Evolutionary conservation across 2,329 filamentous ascomycete species (phyloP), one percentile per base, ranked within the genome.

Genomic region (Sporothrix brasiliensis): DNA sequence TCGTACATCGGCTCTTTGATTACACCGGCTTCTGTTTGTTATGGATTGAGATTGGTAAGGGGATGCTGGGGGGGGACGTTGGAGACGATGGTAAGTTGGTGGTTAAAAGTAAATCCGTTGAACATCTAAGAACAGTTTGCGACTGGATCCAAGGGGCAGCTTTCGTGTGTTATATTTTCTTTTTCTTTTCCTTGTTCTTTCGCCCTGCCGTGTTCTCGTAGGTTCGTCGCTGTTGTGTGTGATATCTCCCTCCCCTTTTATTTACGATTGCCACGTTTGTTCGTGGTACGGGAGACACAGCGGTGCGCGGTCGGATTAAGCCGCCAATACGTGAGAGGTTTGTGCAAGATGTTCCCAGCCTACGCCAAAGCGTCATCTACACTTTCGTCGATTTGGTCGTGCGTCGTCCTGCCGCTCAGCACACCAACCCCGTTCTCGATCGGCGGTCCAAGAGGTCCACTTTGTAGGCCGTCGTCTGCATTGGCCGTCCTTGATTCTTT

Each of bases 221-320:
- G 4, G 34, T 34, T 34, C 5, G 34, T 34, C 16, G n/a, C 27
- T 41, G 21, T 19, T 50, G 21, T 69, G 24, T 24, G 9, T 11
- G 49, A 9, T 41, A 24, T 7, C 34, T 24, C n/a, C 41, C 13
- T 24, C 39, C 49, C 41, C 21, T 49, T 39, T 21, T 34, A 50
- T 34, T 24, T 24, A 34, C 27, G 44, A 44, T 30, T 65, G 44
- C 14, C 24, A 9, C 60, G 30, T 5, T 63, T 21, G 41, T 41
- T 30, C 21, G 30, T 49, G 41, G 60, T 27, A 53, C 49, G 63
- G 47, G 30, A 47, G 63, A 49, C 27, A 67, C 61, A n/a, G 41
- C 47, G 65, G 41, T 67, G 65, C 50, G 65, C 50, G 65, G 65
- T 67, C 30, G 49, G 65, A 53, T 27, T 27, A 54, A 41, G 41